Evolutionary conservation across 305 asterid genomes (phyloP), one percentile per base, ranked within the genome.

Genomic region (Salvia sclarea): DNA sequence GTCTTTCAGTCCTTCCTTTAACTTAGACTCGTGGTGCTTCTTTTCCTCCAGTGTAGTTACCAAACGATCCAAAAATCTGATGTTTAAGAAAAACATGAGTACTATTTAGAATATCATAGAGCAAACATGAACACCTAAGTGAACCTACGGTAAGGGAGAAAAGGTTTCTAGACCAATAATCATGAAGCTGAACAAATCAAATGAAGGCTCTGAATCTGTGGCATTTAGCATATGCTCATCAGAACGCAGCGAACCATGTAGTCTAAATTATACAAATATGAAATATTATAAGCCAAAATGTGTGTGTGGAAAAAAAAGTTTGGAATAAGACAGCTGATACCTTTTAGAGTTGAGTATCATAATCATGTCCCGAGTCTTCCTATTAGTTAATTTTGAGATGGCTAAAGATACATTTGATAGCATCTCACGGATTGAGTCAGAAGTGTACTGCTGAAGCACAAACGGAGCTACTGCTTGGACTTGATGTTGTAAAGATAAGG

Each of bases 301-400:
- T 0, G 14, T 11, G 20, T 8, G 41, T n/a, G 41, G 60, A 1
- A 33, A 45, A 18, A 47, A 17, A 12, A 52, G 7, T 44, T 69
- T 48, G 57, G 68, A 41, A 55, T 16, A 54, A 30, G 56, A 38
- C 6, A 37, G 40, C 20, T 5, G 53, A 64, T 78, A 94, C 99
- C 99, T 91, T 86, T 70, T 85, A 68, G 98, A 91, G 86, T 94
- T 94, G 68, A 94, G 95, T 82, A 94, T 89, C 99, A 94, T 83
- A 76, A 94, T 86, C 76, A 86, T 77, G 84, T 91, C 98, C 70
- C 96, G 81, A 38, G 96, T 89, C 81, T 94, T 94, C 84, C 92
- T 82, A 77, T 94, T 83, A 50, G 97, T 87, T 22, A 94, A 81
- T 70, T 89, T 80, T 71, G 99, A 87, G 61, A 87, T 86, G 68